A percentile compares a stretch with the other conserved stretches of the same genome.
Evolutionary conservation across 371 early-diverging fungal species (phyloP).

Genomic region (Apophysomyces ossiformis): DNA sequence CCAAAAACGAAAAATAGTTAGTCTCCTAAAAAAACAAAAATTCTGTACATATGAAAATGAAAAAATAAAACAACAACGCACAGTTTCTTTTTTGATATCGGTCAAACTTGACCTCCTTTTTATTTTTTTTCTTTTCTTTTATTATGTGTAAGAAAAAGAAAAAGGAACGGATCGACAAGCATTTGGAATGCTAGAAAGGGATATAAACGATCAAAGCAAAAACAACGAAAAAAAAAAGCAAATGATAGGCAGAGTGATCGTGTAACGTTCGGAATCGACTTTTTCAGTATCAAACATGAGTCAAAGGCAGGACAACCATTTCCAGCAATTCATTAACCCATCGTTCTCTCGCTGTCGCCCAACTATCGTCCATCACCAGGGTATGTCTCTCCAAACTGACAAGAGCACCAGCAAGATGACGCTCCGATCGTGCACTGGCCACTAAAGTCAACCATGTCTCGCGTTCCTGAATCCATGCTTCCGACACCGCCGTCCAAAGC

Average conservation of each 20-base stretch:
- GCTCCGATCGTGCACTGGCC: conserved; percentile 44
- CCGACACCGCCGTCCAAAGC: conserved; percentile 53
- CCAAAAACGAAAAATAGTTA: conserved; percentile 9
- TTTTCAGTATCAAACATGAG: conserved; percentile 31
- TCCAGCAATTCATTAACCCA: conserved; percentile 53
- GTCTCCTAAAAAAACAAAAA: neutral
- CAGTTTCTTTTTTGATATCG: neutral
- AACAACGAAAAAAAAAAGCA: too few relatives aligned
- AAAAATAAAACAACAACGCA: neutral
- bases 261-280: neutral
- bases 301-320: conserved; percentile 48
- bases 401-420: conserved; percentile 53
- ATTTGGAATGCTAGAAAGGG: too few relatives aligned
- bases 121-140: conserved; percentile 2
- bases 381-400: conserved; percentile 53
- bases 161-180: too few relatives aligned
- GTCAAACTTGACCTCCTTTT: neutral
- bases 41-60: conserved; percentile 16
- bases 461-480: conserved; percentile 52
- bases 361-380: conserved; percentile 46
- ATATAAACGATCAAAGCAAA: too few relatives aligned
- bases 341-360: conserved; percentile 34
- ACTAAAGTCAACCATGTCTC: conserved; percentile 56
- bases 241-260: too few relatives aligned
- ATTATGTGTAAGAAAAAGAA: neutral